Evolutionary conservation across 805 yeast species (phyloP), one percentile per base, ranked within the genome.

Genomic region (Teunomyces tritomae): DNA sequence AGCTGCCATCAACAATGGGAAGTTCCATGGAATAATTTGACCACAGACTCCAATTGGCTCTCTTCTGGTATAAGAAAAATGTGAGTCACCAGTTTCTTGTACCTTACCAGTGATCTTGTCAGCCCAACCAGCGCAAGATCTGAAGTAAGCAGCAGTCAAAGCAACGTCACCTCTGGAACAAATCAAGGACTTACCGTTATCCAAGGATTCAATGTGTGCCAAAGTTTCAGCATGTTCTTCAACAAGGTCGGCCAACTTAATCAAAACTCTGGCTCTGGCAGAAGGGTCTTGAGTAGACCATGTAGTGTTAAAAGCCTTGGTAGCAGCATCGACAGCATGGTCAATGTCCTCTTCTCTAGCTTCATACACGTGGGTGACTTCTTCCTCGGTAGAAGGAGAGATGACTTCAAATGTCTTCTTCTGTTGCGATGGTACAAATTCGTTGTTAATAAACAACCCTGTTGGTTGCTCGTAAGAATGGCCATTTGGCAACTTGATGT

Each of bases 21-120:
- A 91, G 75, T 91, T 91, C 97, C 97, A 91, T 58, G 97, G 97
- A 57, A 91, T 90, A 63, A 91, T 87, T 70, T 89, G 96, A 50
- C 96, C 97, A 67, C 96, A 89, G 41, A 91, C 97, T 65, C 97
- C 97, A 60, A 88, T 74, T 50, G 97, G 96, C 71, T 90, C 96
- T 69, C 86, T 85, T 67, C 83, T 82, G 55, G 92, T 84, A 72
- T 85, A 89, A 52, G 81, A 80, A 66, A 90, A 82, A 68, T 87
- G 88, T 43, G 82, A 72, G 49, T 70, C 66, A 52, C 91, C 92
- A 43, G 95, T 84, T 66, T 88, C 88, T 49, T 88, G 78, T 49
- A 84, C 68, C 55, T 82, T 77, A 58, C 96, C 97, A 56, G 76
- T 79, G 55, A 87, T 71, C 76, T 91, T 90, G 72, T 89, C 97